These are phyloP conservation scores for Fraxinus latifolia DNA, from an alignment of 305 asterid species.

Conservation along the genomic window DNA sequence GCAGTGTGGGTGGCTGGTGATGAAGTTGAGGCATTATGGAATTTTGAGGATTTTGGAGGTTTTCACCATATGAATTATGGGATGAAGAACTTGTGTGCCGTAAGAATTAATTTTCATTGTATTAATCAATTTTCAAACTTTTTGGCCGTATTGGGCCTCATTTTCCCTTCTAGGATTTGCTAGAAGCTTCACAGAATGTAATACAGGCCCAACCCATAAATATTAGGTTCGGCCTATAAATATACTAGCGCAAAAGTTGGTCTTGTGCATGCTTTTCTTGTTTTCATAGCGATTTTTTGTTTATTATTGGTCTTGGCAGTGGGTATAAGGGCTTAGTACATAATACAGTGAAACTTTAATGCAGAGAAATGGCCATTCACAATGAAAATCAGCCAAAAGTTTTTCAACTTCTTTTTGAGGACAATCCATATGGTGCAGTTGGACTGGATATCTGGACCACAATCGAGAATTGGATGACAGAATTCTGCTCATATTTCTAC, in stretches of 20 bases:
- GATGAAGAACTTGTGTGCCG: too few relatives aligned
- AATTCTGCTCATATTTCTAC: slow-evolving; percentile 37
- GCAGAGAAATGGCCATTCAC: slow-evolving; percentile 42
- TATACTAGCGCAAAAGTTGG: neutral
- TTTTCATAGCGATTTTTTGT: neutral
- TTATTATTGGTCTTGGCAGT: neutral
- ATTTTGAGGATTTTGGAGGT: too few relatives aligned
- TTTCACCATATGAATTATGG: too few relatives aligned
- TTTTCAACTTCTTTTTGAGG: slow-evolving; percentile 40
- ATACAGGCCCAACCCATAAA: too few relatives aligned
- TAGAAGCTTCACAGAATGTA: too few relatives aligned
- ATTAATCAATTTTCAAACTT: too few relatives aligned
- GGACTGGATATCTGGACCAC: slow-evolving; percentile 49
- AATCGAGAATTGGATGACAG: slow-evolving; percentile 42
- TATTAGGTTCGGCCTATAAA: too few relatives aligned
- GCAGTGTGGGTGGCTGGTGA: too few relatives aligned
- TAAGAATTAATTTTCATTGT: too few relatives aligned
- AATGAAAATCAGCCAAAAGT: slow-evolving; percentile 34
- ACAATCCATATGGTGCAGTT: slow-evolving; percentile 50
- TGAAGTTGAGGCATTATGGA: too few relatives aligned
- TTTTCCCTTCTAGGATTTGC: too few relatives aligned
- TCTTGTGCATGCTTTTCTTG: neutral
- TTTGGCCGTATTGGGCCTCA: too few relatives aligned
- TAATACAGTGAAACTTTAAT: neutral
- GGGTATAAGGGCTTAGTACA: neutral